phyloP scores from a whole-genome alignment of 148 eudicot genomes.

The Dysphania ambrosioides region DNA sequence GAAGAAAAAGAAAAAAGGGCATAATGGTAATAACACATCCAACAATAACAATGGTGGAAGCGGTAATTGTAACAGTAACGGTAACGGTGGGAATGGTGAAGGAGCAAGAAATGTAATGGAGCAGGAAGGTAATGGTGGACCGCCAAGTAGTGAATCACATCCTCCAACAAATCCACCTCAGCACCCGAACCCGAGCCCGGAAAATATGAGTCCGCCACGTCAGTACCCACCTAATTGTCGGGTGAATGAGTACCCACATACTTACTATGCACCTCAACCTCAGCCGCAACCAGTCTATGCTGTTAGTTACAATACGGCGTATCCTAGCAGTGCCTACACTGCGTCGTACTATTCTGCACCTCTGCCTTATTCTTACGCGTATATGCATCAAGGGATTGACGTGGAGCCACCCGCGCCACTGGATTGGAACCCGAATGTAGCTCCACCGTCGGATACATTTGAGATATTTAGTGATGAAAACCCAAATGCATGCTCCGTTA shows the following conservation, averaged over 20 bases:
- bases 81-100: conserved; percentile 14
- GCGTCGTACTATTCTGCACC: conserved; percentile 63
- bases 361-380: conserved; percentile 38
- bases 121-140: conserved; percentile 21
- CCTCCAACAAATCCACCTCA: conserved; percentile 13
- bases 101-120: not conserved
- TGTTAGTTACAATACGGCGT: conserved; percentile 61
- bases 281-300: conserved; percentile 29
- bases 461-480: conserved; percentile 89
- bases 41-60: not conserved
- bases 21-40: conserved; percentile 15
- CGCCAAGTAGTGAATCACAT: conserved; percentile 21
- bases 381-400: conserved; percentile 36
- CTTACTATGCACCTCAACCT: conserved; percentile 33
- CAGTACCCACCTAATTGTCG: conserved; percentile 26
- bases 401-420: conserved; percentile 30
- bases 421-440: conserved; percentile 24
- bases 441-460: conserved; percentile 59
- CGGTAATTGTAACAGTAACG: conserved; percentile 6
- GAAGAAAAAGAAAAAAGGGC: conserved; percentile 58
- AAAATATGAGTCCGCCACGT: conserved; percentile 36
- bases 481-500: conserved; percentile 69
- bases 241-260: conserved; percentile 36
- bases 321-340: conserved; percentile 53
- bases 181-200: conserved; percentile 17